Evolutionary conservation across 2,329 filamentous ascomycete species (phyloP), one percentile per base, ranked within the genome.

Genomic region (Lojkania enalia): DNA sequence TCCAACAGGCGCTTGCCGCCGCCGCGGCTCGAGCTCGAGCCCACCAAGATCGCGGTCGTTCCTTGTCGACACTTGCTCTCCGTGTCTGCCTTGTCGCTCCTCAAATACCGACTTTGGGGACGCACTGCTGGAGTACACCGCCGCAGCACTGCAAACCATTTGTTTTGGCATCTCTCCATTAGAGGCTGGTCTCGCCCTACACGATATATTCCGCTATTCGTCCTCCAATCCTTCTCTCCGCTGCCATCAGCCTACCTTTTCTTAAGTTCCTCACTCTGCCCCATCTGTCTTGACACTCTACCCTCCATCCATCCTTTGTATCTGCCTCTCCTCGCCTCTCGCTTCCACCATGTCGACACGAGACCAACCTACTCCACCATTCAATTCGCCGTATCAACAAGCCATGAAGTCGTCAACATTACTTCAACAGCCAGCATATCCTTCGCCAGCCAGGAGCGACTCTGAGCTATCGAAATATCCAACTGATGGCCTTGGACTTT

Each of bases 61-160:
- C 57, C 54, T 43, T 58, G 55, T 52, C 49, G n/a, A n/a, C 60
- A 53, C 55, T 50, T 60, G 61, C 60, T 67, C 51, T 63, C 59
- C 58, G 57, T 64, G 55, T 70, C 66, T 68, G 66, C 66, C 66
- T 70, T 54, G 63, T 58, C n/a, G n/a, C n/a, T 43, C 52, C 49
- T 55, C 51, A 61, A 60, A 57, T 63, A 55, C 61, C 58, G 56
- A 63, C 51, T 51, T 35, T 57, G 50, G 50, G 54, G 60, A 61
- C 49, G 44, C 48, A 31, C 49, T 50, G 39, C 57, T 55, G 42
- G 54, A 58, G 49, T 53, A 60, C 64, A 66, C 66, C 61, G 65
- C 64, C 61, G 58, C 64, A 63, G 55, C 57, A 55, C 57, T 54
- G 54, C 48, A 59, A 54, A 58, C 47, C 48, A 42, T 58, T 49